phyloP scores from a whole-genome alignment of 2,329 filamentous ascomycete species.

The Thielaviopsis musarum region DNA sequence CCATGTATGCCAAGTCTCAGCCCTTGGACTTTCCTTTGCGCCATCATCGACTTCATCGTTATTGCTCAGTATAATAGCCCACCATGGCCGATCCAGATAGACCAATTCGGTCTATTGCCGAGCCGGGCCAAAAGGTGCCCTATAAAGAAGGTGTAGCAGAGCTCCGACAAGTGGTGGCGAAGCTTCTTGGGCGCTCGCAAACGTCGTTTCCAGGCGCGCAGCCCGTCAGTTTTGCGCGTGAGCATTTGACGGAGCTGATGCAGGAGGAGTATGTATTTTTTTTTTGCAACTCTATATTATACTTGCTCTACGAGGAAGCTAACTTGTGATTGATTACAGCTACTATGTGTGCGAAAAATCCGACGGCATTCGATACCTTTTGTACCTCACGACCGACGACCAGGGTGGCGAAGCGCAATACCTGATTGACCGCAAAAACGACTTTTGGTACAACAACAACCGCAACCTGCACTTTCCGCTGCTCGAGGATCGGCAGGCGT shows the following conservation, averaged over 20 bases:
- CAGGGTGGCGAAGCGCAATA: conserved; percentile 55
- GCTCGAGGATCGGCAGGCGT: conserved; percentile 44
- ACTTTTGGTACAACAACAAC: conserved; percentile 72
- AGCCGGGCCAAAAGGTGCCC: conserved; percentile 41
- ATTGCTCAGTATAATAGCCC: neutral
- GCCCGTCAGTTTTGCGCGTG: conserved; percentile 75
- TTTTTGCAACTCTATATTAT: neutral
- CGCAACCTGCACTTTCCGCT: conserved; percentile 64
- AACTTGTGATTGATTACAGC: conserved; percentile 23
- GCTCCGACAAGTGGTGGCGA: conserved; percentile 58
- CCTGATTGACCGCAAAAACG: conserved; percentile 93
- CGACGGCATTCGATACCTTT: conserved; percentile 86
- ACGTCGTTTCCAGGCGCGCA: conserved; percentile 74
- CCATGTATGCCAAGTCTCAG: neutral
- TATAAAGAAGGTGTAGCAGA: conserved; percentile 38
- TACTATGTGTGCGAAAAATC: conserved; percentile 99
- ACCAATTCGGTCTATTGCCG: conserved; percentile 34
- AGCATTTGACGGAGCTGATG: conserved; percentile 69
- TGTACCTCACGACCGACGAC: conserved; percentile 64
- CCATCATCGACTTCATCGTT: neutral
- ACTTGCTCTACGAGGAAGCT: neutral
- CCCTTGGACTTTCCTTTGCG: neutral
- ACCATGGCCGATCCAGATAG: conserved; percentile 12
- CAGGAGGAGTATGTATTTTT: conserved; percentile 40
- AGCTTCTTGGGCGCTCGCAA: conserved; percentile 53